A percentile compares a stretch with the other conserved stretches of the same genome.
These are phyloP conservation scores for Cucurbita maxima DNA, from an alignment of 306 rosid species.

Conservation along the genomic window DNA sequence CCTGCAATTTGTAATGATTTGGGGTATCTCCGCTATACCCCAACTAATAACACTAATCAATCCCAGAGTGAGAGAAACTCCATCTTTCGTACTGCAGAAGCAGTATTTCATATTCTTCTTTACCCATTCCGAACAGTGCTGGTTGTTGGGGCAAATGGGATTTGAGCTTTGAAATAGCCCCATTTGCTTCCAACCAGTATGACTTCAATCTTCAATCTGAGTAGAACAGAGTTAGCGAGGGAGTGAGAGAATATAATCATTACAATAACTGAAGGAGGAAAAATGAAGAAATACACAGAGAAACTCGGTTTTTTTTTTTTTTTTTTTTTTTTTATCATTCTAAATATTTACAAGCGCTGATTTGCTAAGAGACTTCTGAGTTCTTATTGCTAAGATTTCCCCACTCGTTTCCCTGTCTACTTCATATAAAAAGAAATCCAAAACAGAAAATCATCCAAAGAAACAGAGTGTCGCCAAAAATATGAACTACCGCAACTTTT, in stretches of 20 bases:
- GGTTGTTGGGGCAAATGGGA: slow-evolving; percentile 18
- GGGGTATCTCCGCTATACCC: slow-evolving; percentile 85
- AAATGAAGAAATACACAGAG: background rate
- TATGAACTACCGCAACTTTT: background rate
- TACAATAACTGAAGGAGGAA: background rate
- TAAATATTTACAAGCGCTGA: background rate
- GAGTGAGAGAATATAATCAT: background rate
- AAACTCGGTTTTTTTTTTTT: background rate
- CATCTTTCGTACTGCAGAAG: slow-evolving; percentile 29
- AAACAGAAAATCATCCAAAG: background rate
- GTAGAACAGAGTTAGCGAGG: background rate
- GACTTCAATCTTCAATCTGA: slow-evolving; percentile 9
- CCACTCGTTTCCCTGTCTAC: background rate
- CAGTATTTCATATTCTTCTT: slow-evolving; percentile 17
- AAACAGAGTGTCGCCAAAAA: background rate
- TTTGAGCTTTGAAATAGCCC: slow-evolving; percentile 16
- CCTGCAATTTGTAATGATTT: slow-evolving; percentile 47
- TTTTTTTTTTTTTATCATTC: background rate
- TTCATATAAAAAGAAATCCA: background rate
- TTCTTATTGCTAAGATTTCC: background rate
- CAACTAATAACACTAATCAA: slow-evolving; percentile 46
- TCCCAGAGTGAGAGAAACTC: slow-evolving; percentile 48
- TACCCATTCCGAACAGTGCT: slow-evolving; percentile 36
- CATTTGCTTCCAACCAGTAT: slow-evolving; percentile 5
- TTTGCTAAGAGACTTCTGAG: background rate